Evolutionary conservation across 1,139 yeast species (phyloP).

Genomic region (Yamadazyma blattariae): DNA sequence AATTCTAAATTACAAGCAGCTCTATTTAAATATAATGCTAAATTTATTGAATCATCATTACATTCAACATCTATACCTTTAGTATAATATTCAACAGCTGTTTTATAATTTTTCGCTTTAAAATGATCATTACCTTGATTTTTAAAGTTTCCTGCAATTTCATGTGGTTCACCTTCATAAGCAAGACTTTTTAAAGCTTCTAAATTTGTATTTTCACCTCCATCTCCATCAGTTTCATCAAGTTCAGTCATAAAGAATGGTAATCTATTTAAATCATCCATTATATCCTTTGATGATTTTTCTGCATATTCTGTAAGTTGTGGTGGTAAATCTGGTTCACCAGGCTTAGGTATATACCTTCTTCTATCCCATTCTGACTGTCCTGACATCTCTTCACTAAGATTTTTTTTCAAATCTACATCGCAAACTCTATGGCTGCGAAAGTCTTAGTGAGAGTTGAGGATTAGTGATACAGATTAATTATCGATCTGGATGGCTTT

Average conservation of each 20-base stretch:
- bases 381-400: constrained; percentile 13
- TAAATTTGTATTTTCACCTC: constrained; percentile 69
- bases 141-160: constrained; percentile 84
- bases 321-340: constrained; percentile 82
- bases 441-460: too few species aligned
- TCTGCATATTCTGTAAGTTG: constrained; percentile 67
- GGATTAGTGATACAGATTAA: too few species aligned
- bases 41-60: constrained; percentile 49
- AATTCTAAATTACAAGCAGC: constrained; percentile 90
- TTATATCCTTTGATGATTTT: constrained; percentile 72
- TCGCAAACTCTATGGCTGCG: too few species aligned
- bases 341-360: constrained; percentile 67
- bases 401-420: too few species aligned
- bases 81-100: constrained; percentile 76
- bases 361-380: constrained; percentile 52
- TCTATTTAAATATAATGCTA: constrained; percentile 70
- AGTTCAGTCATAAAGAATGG: constrained; percentile 94
- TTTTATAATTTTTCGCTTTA: constrained; percentile 63
- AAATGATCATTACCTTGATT: constrained; percentile 90
- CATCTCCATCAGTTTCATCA: constrained; percentile 74
- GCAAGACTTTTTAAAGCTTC: constrained; percentile 92
- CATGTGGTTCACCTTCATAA: constrained; percentile 94
- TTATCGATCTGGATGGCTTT: too few species aligned
- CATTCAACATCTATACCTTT: constrained; percentile 76
- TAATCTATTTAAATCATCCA: constrained; percentile 73